Conservation (phyloP, 352 stramenopile genomes). For the Pythium sukuiense region DNA sequence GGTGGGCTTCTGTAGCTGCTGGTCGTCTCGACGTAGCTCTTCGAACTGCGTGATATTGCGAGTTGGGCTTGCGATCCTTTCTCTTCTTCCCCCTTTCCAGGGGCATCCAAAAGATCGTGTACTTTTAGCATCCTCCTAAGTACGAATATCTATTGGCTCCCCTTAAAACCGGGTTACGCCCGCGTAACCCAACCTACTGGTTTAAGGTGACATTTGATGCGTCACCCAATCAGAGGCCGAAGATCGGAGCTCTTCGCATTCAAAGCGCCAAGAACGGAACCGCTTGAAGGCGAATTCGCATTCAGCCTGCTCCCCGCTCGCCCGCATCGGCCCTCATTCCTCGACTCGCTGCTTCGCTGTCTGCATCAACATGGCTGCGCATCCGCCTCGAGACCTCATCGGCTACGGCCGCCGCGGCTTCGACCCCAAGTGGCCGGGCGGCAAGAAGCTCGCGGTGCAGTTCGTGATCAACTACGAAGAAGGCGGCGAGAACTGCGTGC, state of each 20-base stretch:
- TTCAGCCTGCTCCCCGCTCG: conserved; percentile 15
- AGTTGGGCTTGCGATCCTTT: conserved; percentile 20
- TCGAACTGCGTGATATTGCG: conserved; percentile 1
- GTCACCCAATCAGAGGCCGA: conserved; percentile 1
- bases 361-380: conserved; percentile 11
- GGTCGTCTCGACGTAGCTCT: background rate
- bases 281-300: conserved; percentile 24
- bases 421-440: conserved; percentile 78
- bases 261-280: background rate
- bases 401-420: conserved; percentile 82
- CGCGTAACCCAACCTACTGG: conserved; percentile 5
- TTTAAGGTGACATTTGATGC: background rate
- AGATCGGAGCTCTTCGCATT: conserved; percentile 16
- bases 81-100: conserved; percentile 26
- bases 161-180: conserved; percentile 6
- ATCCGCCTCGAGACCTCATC: conserved; percentile 70
- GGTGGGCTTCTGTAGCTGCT: background rate
- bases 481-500: conserved; percentile 92
- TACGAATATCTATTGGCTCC: conserved; percentile 12
- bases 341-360: conserved; percentile 1
- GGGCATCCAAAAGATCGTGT: conserved; percentile 22
- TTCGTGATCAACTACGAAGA: conserved; percentile 98
- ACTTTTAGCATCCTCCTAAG: conserved; percentile 10
- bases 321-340: background rate
- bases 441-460: conserved; percentile 89